Percentiles rank a stretch among this genome's conserved stretches.
phyloP scores from a whole-genome alignment of 768 basidiomycete species.

The Dendrothele bispora region DNA sequence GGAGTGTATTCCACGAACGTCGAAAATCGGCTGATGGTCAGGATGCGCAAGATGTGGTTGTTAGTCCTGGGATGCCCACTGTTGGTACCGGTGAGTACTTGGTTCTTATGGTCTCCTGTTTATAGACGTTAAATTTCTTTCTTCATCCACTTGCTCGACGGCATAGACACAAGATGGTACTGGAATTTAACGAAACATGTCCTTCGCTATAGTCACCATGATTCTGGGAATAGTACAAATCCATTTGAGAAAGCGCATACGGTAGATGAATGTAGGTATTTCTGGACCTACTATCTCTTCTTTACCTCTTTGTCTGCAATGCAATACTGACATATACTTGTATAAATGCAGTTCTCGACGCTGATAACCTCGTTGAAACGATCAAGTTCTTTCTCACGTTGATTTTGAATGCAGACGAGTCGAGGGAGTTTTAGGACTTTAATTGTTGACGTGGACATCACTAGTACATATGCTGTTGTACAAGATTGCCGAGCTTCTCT shows the following conservation, averaged over 20 bases:
- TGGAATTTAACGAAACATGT: conserved; percentile 61
- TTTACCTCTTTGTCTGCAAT: conserved; percentile 9
- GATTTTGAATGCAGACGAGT: conserved; percentile 70
- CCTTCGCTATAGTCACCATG: conserved; percentile 63
- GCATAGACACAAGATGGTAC: conserved; percentile 56
- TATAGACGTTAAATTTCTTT: conserved; percentile 4
- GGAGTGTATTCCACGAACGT: conserved; percentile 56
- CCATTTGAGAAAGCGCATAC: conserved; percentile 57
- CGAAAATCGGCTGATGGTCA: conserved; percentile 29
- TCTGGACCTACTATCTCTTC: background rate
- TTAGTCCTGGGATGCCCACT: conserved; percentile 56
- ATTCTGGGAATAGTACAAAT: conserved; percentile 30
- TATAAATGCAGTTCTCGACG: conserved; percentile 42
- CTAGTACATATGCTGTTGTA: no score
- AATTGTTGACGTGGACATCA: no score
- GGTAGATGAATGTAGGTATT: conserved; percentile 63
- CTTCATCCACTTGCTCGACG: conserved; percentile 15
- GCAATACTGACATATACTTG: background rate
- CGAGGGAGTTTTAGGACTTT: conserved; percentile 22
- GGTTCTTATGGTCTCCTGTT: background rate
- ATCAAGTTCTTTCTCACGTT: conserved; percentile 66
- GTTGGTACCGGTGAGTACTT: conserved; percentile 53
- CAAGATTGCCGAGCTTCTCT: no score
- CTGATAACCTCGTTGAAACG: conserved; percentile 57
- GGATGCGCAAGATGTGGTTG: conserved; percentile 35